Evolutionary conservation across 352 stramenopile species (phyloP), one percentile per base, ranked within the genome.

Genomic region (Phytophthora gonapodyides): DNA sequence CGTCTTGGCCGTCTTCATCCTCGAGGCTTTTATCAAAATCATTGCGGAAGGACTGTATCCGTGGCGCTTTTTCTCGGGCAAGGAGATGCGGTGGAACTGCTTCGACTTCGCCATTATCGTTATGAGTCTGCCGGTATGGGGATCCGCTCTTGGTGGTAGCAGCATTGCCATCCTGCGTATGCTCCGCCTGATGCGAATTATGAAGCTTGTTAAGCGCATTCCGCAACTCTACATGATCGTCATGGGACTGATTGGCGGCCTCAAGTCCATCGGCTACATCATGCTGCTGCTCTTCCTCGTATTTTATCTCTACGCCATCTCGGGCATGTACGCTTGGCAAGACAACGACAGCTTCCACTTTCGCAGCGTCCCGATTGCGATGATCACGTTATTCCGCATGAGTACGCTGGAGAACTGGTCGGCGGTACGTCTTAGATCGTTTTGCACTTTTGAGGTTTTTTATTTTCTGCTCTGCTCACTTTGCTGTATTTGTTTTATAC

Each of bases 201-300:
- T 96, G 73, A 97, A 97, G 49, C 76, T 97, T 2, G 84, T 97
- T 46, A 96, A 96, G 72, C 75, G 82, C 7, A 76, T 97, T 19
- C 89, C 89, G 13, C 84, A 96, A 68, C 75, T 97, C n/a, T 91
- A 91, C 59, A 91, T 97, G 74, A 95, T 97, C 64, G 82, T 96
- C 42, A 93, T 96, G 78, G 90, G 88, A 0, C 81, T 97, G 16
- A 91, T 97, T 30, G 85, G 82, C 34, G 86, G 88, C 1, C 71
- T 97, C 21, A 90, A 87, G 61, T 96, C 83, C 30, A 97, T 97
- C 67, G 82, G 79, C n/a, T 97, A 97, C 74, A 96, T 97, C 49
- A 75, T 88, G 45, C 43, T 97, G 21, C 72, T 97, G 36, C 74
- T 97, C 10, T 74, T 93, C 34, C 76, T 97, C 43, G 81, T 97